Conservation (phyloP, 148 eudicot genomes). For the Mesembryanthemum crystallinum region DNA sequence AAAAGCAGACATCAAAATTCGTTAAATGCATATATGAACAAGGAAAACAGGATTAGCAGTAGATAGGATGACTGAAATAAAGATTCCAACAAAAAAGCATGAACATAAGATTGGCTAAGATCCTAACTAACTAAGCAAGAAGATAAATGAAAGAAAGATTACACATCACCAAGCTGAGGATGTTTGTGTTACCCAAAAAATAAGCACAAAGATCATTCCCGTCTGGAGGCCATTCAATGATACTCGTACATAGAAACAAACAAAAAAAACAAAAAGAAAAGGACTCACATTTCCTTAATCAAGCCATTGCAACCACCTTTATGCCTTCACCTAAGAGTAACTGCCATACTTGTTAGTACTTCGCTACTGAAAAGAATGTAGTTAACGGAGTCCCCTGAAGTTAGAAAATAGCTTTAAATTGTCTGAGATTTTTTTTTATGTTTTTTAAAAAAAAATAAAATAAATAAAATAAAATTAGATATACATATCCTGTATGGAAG, state of each 20-base stretch:
- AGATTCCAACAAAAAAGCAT: neutral
- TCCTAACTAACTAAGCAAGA: neutral
- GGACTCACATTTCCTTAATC: neutral
- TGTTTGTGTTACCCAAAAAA: neutral
- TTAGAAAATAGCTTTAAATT: too few relatives aligned
- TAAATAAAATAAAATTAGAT: too few relatives aligned
- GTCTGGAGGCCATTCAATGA: too few relatives aligned
- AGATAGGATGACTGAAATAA: neutral
- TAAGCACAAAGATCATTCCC: too few relatives aligned
- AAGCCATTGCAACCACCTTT: neutral
- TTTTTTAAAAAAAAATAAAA: too few relatives aligned
- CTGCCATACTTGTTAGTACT: neutral
- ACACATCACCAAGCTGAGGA: neutral
- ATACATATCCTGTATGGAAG: neutral
- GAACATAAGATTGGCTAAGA: neutral
- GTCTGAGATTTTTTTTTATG: too few relatives aligned
- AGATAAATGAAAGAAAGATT: too few relatives aligned
- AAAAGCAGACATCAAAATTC: slow-evolving; percentile 26
- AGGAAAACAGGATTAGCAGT: neutral
- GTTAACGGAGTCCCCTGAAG: neutral
- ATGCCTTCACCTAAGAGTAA: neutral
- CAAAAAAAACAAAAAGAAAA: too few relatives aligned
- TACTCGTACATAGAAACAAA: too few relatives aligned
- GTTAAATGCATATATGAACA: neutral
- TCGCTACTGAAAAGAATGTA: neutral